Evolutionary conservation across 495 filamentous ascomycete genomes (phyloP), one percentile per base, ranked within the genome.

Genomic region (Penicillium cinerascens): DNA sequence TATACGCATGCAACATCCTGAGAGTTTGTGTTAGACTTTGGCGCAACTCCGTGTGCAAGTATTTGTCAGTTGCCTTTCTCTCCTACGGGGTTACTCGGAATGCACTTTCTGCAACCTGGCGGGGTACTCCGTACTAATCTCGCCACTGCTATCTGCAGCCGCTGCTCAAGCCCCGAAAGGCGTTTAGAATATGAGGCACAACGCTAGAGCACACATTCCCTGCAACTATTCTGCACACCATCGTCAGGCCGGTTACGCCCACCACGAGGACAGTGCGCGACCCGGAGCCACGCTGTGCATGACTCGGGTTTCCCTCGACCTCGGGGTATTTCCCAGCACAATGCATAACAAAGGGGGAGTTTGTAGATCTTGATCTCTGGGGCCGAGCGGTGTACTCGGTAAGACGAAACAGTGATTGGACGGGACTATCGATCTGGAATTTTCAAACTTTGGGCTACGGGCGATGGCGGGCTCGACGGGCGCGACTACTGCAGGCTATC

Each of bases 401-500:
- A 1, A 33, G 11, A 39, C 37, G 16, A 18, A 17, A 16, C 8
- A 1, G 37, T 16, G 7, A 39, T 39, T 39, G 37, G 37, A 18
- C 37, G 37, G 18, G 11, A 33, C 1, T 2, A 39, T 45, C 43
- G 43, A 18, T 16, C 27, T 35, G 43, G 11, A 25, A 29, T 20
- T 21, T 23, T 44, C 42, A 10, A 25, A 33, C 25, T 35, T 33
- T 45, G n/a, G 13, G 25, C 43, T 45, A 45, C 43, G 16, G 18
- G 37, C 18, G 37, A 20, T 5, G 37, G 37, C 37, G 18, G 16
- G n/a, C 37, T 39, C 37, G 4, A 17, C n/a, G 18, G 37, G 7
- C 37, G 17, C 29, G 37, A 51, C 55, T 54, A 58, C 55, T 58
- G 55, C 51, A 58, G 42, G 21, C 55, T 58, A 58, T 54, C 18